Conservation (phyloP, 139 green algal genomes). For the Yamagishiella unicocca region DNA sequence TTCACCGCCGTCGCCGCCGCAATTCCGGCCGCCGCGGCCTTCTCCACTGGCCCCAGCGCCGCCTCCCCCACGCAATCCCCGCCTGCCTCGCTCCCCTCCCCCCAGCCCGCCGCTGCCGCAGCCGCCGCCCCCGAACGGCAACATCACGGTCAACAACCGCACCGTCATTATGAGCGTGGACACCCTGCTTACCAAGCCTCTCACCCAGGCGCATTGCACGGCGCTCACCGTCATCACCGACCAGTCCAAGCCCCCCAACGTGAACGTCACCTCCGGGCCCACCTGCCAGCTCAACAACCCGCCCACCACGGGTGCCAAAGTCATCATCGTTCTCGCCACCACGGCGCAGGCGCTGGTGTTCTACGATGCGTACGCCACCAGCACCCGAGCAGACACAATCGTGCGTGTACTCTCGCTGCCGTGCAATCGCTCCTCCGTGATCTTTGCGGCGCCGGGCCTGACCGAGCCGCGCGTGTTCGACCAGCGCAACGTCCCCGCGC, state of each 20-base stretch:
- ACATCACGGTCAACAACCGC: slow-evolving; percentile 41
- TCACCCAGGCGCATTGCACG: slow-evolving; percentile 24
- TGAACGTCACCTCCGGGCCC: slow-evolving; percentile 30
- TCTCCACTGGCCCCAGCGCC: background rate
- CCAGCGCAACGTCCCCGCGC: slow-evolving; percentile 44
- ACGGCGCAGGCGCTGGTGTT: slow-evolving; percentile 3
- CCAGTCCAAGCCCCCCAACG: slow-evolving; percentile 5
- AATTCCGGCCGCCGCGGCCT: background rate
- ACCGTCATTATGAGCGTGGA: slow-evolving; percentile 44
- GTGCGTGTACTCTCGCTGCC: slow-evolving; percentile 13
- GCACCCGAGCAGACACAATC: slow-evolving; percentile 32
- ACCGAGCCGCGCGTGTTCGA: slow-evolving; percentile 40
- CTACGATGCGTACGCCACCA: slow-evolving; percentile 43
- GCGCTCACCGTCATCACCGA: slow-evolving; percentile 22
- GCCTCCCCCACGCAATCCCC: background rate
- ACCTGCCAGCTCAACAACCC: slow-evolving; percentile 46
- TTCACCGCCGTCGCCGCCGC: background rate
- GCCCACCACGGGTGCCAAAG: slow-evolving; percentile 42
- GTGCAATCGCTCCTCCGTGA: slow-evolving; percentile 39
- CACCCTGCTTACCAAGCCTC: background rate
- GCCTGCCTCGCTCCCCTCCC: background rate
- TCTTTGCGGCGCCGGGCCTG: slow-evolving; percentile 36
- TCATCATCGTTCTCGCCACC: slow-evolving; percentile 26
- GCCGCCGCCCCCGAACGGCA: background rate
- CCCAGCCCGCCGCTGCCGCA: background rate